These are phyloP conservation scores for Breynia disticha DNA, from an alignment of 441 rosid genomes.

Conservation along the genomic window DNA sequence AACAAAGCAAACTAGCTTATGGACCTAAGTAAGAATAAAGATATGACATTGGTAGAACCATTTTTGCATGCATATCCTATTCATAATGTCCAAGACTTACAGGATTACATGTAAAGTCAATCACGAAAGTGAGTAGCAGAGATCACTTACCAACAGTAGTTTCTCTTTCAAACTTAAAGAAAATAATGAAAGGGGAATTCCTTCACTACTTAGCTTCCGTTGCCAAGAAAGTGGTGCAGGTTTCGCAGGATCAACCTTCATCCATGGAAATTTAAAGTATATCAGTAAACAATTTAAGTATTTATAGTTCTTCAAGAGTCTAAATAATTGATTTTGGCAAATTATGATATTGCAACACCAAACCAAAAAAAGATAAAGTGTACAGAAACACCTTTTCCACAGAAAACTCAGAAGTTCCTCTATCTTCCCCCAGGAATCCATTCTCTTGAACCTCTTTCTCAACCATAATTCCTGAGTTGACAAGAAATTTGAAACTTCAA, in stretches of 20 bases:
- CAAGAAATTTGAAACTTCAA: too few species aligned
- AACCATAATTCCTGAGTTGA: neutral
- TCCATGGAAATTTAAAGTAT: slow-evolving; percentile 1
- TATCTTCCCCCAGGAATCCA: neutral
- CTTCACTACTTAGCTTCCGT: slow-evolving; percentile 39
- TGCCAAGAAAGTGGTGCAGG: slow-evolving; percentile 80
- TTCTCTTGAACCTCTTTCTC: neutral
- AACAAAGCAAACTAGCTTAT: slow-evolving; percentile 10
- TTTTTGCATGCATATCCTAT: too few species aligned
- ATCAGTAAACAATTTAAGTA: too few species aligned
- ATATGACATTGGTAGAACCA: neutral
- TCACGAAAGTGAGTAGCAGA: neutral
- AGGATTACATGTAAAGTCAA: too few species aligned
- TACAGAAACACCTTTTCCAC: neutral
- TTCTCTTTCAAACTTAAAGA: slow-evolving; percentile 45
- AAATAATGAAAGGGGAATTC: slow-evolving; percentile 33
- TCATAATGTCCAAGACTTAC: too few species aligned
- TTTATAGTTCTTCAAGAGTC: too few species aligned
- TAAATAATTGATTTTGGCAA: too few species aligned
- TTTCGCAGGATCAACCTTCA: slow-evolving; percentile 57
- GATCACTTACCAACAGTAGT: slow-evolving; percentile 46
- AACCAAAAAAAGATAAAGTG: neutral
- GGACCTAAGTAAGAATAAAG: slow-evolving; percentile 2
- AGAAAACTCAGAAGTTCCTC: neutral
- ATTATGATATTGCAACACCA: too few species aligned